Base-by-base conservation (phyloP, 371 early-diverging fungal species). In the Cokeromyces recurvatus region DNA sequence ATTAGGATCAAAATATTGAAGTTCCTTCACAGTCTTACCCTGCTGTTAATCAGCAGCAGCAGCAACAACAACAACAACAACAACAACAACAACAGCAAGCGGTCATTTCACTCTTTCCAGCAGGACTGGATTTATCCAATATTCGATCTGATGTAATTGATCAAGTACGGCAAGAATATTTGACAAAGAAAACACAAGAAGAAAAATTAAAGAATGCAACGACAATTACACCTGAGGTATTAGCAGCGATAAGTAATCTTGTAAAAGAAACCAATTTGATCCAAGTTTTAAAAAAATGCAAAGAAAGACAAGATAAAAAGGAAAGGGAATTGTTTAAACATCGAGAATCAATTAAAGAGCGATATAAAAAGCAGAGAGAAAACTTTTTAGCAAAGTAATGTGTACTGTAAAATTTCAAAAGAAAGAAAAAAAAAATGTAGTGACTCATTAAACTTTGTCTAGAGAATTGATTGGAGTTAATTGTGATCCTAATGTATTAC, bases 111-210 rank as follows among this genome's bases (percentile, higher is more conserved):
- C n/a, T n/a, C n/a, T n/a, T 29, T 29, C 39, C 55, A 20, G 36
- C 57, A 1, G 52, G 43, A 4, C 31, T 66, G 10, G 52, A 64
- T 38, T 38, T 71, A 20, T 46, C 64, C 5, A 54, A 32, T 20
- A 66, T 71, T 32, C 60, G 57, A 51, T 66, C 51, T 25, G 43
- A 55, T n/a, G 54, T 68, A 7, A 61, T 72, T 37, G 42, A 51
- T 14, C 60, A 72, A 62, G 73, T 72, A 9, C 57, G 66, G 23
- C 45, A 59, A 14, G 73, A 72, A 29, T 72, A 64, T 31, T 39
- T 58, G 31, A 46, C 58, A 1, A 47, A 41, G 15, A 35, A 46
- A 24, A 32, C 35, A 16, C 20, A 15, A 17, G 40, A 38, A 40
- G 59, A 57, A 6, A 44, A 51, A 11, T 14, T 72, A 9, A 50